Conservation (phyloP, 1,284 basidiomycete genomes). For the Sporisorium scitamineum region DNA sequence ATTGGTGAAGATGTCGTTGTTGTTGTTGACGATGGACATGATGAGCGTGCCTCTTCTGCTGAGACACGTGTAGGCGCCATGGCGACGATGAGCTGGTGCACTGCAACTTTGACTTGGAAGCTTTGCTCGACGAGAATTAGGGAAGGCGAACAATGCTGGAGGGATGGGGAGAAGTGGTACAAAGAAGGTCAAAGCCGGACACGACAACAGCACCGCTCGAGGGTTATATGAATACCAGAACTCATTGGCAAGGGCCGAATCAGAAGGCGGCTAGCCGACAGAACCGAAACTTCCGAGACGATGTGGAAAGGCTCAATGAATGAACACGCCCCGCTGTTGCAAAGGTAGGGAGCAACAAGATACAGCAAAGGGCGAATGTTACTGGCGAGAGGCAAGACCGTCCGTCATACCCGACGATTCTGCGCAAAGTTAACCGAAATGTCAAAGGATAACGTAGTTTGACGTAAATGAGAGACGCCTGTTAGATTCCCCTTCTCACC, state of each 20-base stretch:
- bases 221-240: background rate
- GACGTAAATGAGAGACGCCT: too few relatives aligned
- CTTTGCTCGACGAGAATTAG: background rate
- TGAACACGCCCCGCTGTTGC: background rate
- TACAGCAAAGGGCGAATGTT: too few relatives aligned
- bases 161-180: background rate
- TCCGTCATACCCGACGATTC: conserved; percentile 30
- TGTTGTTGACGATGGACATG: conserved; percentile 28
- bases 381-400: conserved; percentile 9
- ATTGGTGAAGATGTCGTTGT: conserved; percentile 13
- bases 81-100: background rate
- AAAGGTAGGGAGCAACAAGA: background rate
- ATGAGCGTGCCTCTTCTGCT: conserved; percentile 8
- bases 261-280: background rate
- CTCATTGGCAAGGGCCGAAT: background rate
- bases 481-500: too few relatives aligned
- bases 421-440: conserved; percentile 23
- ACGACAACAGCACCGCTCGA: background rate
- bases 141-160: background rate
- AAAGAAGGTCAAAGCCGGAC: too few relatives aligned
- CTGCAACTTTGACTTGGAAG: background rate
- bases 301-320: background rate
- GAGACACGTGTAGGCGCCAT: conserved; percentile 22
- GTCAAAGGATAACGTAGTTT: too few relatives aligned
- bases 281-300: conserved; percentile 16